phyloP scores from a whole-genome alignment of 176 grass and related monocot species.

The Carex pumila region DNA sequence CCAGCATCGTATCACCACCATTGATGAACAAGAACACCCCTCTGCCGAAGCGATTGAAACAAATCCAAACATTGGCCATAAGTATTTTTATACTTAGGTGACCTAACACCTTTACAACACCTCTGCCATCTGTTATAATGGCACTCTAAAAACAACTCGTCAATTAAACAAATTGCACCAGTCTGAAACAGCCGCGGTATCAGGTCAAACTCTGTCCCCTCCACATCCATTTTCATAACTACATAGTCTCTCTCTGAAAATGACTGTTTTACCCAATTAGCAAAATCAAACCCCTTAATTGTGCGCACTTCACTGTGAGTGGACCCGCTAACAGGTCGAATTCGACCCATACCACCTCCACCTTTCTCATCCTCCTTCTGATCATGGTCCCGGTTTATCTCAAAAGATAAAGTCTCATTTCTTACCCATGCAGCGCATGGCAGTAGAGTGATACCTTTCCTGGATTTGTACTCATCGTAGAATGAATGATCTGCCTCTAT shows the following conservation, averaged over 20 bases:
- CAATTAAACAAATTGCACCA: constrained; percentile 48
- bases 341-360: constrained; percentile 68
- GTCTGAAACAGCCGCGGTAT: constrained; percentile 45
- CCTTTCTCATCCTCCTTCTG: constrained; percentile 40
- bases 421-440: constrained; percentile 70
- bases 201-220: constrained; percentile 71
- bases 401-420: constrained; percentile 65
- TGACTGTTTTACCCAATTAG: constrained; percentile 44
- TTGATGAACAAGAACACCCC: constrained; percentile 75
- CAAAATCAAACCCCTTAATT: constrained; percentile 61
- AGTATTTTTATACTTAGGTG: constrained; percentile 58
- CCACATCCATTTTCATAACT: constrained; percentile 89
- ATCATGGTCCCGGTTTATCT: constrained; percentile 44
- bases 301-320: constrained; percentile 26
- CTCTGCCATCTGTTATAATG: constrained; percentile 83
- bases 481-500: constrained; percentile 64
- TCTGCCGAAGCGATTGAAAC: constrained; percentile 44
- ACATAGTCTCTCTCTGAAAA: constrained; percentile 53
- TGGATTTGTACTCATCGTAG: constrained; percentile 49
- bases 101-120: constrained; percentile 60
- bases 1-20: constrained; percentile 48
- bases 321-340: constrained; percentile 19
- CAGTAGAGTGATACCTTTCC: constrained; percentile 47
- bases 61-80: constrained; percentile 53
- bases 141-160: constrained; percentile 80